A percentile compares a stretch with the other conserved stretches of the same genome.
phyloP scores from a whole-genome alignment of 1,284 basidiomycete genomes.

The Cryptococcus floricola region DNA sequence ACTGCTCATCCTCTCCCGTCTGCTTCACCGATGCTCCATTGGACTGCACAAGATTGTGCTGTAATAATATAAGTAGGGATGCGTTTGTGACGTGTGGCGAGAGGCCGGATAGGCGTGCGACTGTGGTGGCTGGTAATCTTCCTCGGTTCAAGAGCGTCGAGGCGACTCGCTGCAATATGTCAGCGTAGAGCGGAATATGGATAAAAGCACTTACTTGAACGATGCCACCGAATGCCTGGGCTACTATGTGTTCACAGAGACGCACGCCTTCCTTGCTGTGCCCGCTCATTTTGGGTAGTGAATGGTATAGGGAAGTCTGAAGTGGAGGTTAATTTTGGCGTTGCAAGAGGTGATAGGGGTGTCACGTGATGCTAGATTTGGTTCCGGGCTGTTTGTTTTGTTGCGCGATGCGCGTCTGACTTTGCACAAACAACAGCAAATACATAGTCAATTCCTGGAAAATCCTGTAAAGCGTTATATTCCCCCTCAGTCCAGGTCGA shows the following conservation, averaged over 20 bases:
- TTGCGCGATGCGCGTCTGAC: background rate
- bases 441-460: background rate
- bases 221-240: constrained; percentile 45
- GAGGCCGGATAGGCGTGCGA: constrained; percentile 62
- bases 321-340: background rate
- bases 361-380: constrained; percentile 2
- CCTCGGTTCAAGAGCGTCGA: constrained; percentile 80
- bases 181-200: background rate
- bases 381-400: constrained; percentile 11
- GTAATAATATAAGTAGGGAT: constrained; percentile 75
- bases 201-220: constrained; percentile 36
- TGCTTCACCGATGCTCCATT: constrained; percentile 54
- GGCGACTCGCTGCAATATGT: constrained; percentile 62
- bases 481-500: too few species aligned
- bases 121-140: constrained; percentile 63
- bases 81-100: constrained; percentile 60
- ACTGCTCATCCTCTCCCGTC: constrained; percentile 65
- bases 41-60: constrained; percentile 88
- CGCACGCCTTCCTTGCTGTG: constrained; percentile 50
- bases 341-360: background rate
- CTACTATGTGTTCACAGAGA: constrained; percentile 47
- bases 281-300: constrained; percentile 14
- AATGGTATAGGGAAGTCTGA: background rate
- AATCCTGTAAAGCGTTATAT: background rate
- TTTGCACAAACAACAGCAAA: background rate